Conservation (phyloP, 306 rosid genomes). For the Cicer chorassanicum region DNA sequence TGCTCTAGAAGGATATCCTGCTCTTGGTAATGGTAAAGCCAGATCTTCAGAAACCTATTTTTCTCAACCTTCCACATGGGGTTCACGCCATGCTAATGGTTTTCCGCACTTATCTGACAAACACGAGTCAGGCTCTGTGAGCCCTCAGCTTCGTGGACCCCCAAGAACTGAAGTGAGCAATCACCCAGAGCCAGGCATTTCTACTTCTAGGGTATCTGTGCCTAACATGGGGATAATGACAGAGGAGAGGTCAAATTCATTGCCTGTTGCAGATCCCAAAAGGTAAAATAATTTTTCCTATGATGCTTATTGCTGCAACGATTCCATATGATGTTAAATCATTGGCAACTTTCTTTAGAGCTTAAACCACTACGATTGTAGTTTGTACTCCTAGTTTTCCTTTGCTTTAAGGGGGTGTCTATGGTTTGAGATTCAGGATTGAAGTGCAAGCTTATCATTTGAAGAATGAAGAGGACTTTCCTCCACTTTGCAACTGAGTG, state of each 20-base stretch:
- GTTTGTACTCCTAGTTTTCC: slow-evolving; percentile 48
- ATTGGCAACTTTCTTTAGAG: slow-evolving; percentile 42
- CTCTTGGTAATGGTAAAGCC: slow-evolving; percentile 49
- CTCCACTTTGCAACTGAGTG: slow-evolving; percentile 62
- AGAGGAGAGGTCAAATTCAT: slow-evolving; percentile 43
- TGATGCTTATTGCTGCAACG: slow-evolving; percentile 33
- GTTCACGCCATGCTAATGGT: slow-evolving; percentile 49
- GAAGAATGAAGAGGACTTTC: slow-evolving; percentile 66
- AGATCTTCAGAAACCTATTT: slow-evolving; percentile 55
- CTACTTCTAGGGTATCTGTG: slow-evolving; percentile 45
- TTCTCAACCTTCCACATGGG: slow-evolving; percentile 53
- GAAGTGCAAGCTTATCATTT: slow-evolving; percentile 55
- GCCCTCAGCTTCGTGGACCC: slow-evolving; percentile 54
- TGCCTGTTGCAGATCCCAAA: slow-evolving; percentile 47
- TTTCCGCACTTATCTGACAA: slow-evolving; percentile 53
- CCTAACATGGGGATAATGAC: slow-evolving; percentile 43
- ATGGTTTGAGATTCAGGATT: slow-evolving; percentile 66
- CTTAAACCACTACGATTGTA: slow-evolving; percentile 49
- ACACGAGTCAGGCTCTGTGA: slow-evolving; percentile 54
- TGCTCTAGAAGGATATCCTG: slow-evolving; percentile 62
- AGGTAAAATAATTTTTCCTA: slow-evolving; percentile 55
- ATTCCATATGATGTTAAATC: slow-evolving; percentile 42
- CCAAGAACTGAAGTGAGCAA: slow-evolving; percentile 50
- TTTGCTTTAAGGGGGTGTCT: slow-evolving; percentile 52
- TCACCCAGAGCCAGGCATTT: slow-evolving; percentile 47